phyloP scores from a whole-genome alignment of 306 rosid species.

The Glycine soja region DNA sequence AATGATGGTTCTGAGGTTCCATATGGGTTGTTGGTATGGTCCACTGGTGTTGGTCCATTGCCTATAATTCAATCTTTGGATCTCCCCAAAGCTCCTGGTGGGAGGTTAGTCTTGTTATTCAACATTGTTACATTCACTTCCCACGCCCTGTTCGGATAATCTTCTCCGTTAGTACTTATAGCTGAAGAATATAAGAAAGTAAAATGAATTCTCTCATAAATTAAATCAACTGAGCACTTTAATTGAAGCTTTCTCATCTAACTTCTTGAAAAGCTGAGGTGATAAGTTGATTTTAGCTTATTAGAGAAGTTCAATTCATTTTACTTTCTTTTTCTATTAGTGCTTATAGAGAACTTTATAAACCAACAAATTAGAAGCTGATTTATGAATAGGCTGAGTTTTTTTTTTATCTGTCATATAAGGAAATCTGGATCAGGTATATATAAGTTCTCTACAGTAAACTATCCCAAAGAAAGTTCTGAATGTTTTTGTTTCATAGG shows the following conservation, averaged over 20 bases:
- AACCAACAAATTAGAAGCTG: background rate
- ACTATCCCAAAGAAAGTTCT: background rate
- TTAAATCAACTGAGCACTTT: too few relatives aligned
- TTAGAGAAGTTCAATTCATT: too few relatives aligned
- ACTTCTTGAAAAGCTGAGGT: too few relatives aligned
- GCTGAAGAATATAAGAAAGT: too few relatives aligned
- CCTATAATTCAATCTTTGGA: slow-evolving; percentile 65
- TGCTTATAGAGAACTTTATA: too few relatives aligned
- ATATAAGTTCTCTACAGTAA: background rate
- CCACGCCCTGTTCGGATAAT: too few relatives aligned
- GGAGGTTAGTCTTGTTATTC: slow-evolving; percentile 58
- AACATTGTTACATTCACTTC: slow-evolving; percentile 23
- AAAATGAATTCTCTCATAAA: too few relatives aligned
- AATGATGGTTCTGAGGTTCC: slow-evolving; percentile 85
- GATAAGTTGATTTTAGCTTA: too few relatives aligned
- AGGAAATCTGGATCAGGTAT: slow-evolving; percentile 20
- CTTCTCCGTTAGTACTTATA: too few relatives aligned
- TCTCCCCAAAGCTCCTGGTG: slow-evolving; percentile 83
- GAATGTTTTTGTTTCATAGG: slow-evolving; percentile 52
- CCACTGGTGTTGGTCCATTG: slow-evolving; percentile 92
- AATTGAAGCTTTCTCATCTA: too few relatives aligned
- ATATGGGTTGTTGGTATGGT: slow-evolving; percentile 86
- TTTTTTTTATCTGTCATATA: background rate
- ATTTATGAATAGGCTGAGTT: background rate
- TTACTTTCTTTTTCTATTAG: too few relatives aligned